phyloP scores from a whole-genome alignment of 1,284 basidiomycete genomes.

The Paramarasmius palmivorus region DNA sequence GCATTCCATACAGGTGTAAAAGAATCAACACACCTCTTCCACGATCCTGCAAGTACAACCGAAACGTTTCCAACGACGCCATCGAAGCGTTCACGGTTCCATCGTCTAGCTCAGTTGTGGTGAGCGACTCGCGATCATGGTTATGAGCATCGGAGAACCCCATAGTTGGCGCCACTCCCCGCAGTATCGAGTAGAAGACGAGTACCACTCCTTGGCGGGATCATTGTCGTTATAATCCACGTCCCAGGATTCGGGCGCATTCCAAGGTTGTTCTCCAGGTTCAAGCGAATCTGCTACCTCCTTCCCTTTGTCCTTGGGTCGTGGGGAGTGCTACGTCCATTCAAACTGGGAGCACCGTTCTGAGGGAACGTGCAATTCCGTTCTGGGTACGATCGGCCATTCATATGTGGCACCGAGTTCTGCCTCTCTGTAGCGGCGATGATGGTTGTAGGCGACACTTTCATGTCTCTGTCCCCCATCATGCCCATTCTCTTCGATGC shows the following conservation, averaged over 20 bases:
- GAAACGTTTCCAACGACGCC: slow-evolving; percentile 44
- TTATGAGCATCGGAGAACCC: background rate
- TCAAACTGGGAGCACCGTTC: background rate
- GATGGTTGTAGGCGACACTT: slow-evolving; percentile 17
- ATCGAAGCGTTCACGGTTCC: background rate
- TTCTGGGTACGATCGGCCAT: background rate
- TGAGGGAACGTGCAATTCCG: background rate
- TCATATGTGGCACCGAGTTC: background rate
- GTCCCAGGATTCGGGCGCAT: slow-evolving; percentile 33
- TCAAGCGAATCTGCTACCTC: background rate
- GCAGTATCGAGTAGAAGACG: slow-evolving; percentile 16
- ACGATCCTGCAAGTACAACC: slow-evolving; percentile 81
- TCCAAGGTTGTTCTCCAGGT: slow-evolving; percentile 16
- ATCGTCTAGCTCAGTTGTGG: background rate
- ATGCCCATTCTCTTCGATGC: background rate
- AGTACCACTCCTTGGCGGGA: slow-evolving; percentile 22
- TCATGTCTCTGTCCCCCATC: slow-evolving; percentile 8
- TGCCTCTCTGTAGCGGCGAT: background rate
- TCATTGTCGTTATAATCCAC: slow-evolving; percentile 24
- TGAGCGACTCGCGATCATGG: background rate
- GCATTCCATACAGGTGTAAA: background rate
- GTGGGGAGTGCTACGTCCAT: background rate
- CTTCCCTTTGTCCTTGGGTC: slow-evolving; percentile 5
- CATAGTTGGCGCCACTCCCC: background rate
- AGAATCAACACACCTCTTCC: slow-evolving; percentile 61